Evolutionary conservation across 1,284 basidiomycete species (phyloP), one percentile per base, ranked within the genome.

Genomic region (Tilletia setariae): DNA sequence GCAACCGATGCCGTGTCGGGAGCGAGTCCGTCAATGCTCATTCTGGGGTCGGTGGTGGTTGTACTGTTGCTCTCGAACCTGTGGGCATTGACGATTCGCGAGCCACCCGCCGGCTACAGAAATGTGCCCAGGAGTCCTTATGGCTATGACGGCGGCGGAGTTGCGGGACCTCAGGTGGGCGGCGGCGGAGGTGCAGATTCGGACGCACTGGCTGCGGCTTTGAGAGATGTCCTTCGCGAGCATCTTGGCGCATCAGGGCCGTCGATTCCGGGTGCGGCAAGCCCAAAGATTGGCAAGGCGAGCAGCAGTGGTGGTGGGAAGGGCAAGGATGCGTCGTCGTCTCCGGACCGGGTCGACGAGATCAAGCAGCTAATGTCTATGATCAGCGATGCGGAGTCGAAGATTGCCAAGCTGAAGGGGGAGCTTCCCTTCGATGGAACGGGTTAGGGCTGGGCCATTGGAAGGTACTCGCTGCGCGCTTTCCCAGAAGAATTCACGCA

Each of bases 51-150:
- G 9, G 67, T 83, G 51, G 79, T 84, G 63, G 59, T 76, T 40
- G 56, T 82, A 13, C 78, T 84, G 64, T 70, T 84, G 2, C n/a
- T 83, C 23, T 77, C 75, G n/a, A 84, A 84, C 70, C 59, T 84
- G 19, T 83, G 80, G 77, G 81, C 81, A 1, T 63, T 81, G 2
- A 61, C 56, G 56, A 61, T 61, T 61, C 56, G 56, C 7, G 56
- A 61, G 28, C 56, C 56, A 15, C 56, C 56, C 30, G 56, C 56
- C 30, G 56, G 56, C 15, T 61, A 61, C n/a, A 28, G 56, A 15
- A 61, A 35, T 30, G 56, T 30, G 19, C 28, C 28, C 7, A 19
- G 19, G 56, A 21, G 28, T 11, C 25, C 8, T 6, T 25, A 30
- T 9, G 56, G 56, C 15, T 61, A 61, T 61, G 56, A 30, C 16